Base-by-base conservation (phyloP, 2,329 filamentous ascomycete genomes). In the Curvularia hawaiiensis region DNA sequence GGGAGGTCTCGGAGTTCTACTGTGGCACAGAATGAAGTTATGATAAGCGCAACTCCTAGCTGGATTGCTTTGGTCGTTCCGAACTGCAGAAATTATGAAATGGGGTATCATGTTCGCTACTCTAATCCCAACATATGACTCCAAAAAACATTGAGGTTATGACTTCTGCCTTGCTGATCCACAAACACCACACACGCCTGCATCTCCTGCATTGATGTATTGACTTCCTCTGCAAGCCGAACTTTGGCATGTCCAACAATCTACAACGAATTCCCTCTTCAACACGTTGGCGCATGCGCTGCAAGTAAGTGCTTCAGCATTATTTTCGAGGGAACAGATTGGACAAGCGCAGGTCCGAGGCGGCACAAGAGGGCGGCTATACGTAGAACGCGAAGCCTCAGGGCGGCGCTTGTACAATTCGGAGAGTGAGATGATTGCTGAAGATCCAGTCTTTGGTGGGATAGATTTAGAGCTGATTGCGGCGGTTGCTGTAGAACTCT, bases 141-240 rank as follows among this genome's bases (percentile, higher is more conserved):
- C 43, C 16, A 31, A 22, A 2, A 18, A 47, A 47, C 44, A 33
- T 9, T 14, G 4, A 35, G 44, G 18, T 11, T 5, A 18, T 47
- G 18, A 47, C 28, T 6, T 33, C 1, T 22, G 30, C 40, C 48
- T 63, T 12, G 57, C 45, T 16, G 46, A 45, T 16, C 87, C 88
- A 70, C 90, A 94, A 5, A 90, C 75, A 3, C 90, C 89, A 71
- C 90, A 94, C 0, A 87, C 72, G 7, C 87, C 88, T 61, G 82
- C 86, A 72, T 93, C 90, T 1, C 83, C 85, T 11, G 88, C 82
- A 68, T 93, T 94, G 51, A 88, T 69, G 71, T 91, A 94, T 20
- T 67, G 59, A 45, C 81, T 84, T 12, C 77, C 80, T 58, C 75
- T 76, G 70, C 90, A 94, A 2, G 77, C 63, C 3, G 73, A 69